phyloP scores from a whole-genome alignment of 1,139 yeast genomes.

The Lodderomyces margitis region DNA sequence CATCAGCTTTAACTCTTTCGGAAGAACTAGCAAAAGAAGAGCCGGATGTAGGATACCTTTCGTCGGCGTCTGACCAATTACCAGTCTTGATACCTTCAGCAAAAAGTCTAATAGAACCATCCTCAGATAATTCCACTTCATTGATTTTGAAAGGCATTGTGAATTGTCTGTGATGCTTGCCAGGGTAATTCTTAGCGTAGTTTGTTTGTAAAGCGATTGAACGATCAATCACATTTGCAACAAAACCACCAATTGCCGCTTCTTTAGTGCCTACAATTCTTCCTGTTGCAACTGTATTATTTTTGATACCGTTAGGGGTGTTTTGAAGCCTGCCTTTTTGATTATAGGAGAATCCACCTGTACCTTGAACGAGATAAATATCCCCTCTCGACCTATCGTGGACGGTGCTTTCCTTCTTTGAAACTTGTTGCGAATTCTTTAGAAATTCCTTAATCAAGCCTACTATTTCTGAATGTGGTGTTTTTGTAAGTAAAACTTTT shows the following conservation, averaged over 20 bases:
- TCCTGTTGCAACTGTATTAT: constrained; percentile 65
- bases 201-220: constrained; percentile 40
- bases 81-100: constrained; percentile 45
- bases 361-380: constrained; percentile 45
- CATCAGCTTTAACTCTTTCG: constrained; percentile 37
- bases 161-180: constrained; percentile 45
- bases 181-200: constrained; percentile 41
- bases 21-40: constrained; percentile 33
- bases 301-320: constrained; percentile 71
- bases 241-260: constrained; percentile 78
- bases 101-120: constrained; percentile 37
- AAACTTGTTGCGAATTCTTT: constrained; percentile 18
- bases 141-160: constrained; percentile 43
- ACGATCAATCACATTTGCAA: constrained; percentile 43
- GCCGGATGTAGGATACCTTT: constrained; percentile 26
- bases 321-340: constrained; percentile 70
- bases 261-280: constrained; percentile 56
- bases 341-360: constrained; percentile 72
- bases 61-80: constrained; percentile 36
- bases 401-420: constrained; percentile 21
- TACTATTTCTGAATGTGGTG: constrained; percentile 15
- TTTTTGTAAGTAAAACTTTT: constrained; percentile 22
- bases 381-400: constrained; percentile 14
- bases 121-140: constrained; percentile 38
- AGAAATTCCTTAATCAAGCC: constrained; percentile 32